phyloP scores from a whole-genome alignment of 148 eudicot species.

The Spergularia marina region DNA sequence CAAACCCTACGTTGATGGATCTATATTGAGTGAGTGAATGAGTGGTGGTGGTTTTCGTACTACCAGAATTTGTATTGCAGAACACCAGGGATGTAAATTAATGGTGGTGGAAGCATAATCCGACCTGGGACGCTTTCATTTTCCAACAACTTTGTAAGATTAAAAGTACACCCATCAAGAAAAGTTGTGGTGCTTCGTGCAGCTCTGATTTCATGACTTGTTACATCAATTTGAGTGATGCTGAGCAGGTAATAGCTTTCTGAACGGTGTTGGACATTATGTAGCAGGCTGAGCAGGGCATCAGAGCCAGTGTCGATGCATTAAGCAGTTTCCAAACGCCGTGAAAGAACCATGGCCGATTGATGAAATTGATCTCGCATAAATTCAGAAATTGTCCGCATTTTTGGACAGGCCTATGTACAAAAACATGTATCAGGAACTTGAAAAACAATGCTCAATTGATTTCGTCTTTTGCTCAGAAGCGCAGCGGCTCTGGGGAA shows the following conservation, averaged over 20 bases:
- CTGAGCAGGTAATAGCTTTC: too few species aligned
- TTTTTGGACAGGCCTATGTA: too few species aligned
- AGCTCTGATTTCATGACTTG: neutral
- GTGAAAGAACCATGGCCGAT: too few species aligned
- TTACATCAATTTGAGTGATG: neutral
- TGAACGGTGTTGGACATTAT: too few species aligned
- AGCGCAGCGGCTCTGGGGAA: too few species aligned
- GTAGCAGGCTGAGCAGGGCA: neutral
- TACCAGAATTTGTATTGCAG: conserved; percentile 9
- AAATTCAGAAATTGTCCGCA: neutral
- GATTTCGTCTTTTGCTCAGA: too few species aligned
- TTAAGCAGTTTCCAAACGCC: neutral
- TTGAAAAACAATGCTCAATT: too few species aligned
- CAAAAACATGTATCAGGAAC: too few species aligned
- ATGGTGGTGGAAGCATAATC: conserved; percentile 9
- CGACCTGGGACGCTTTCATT: conserved; percentile 10
- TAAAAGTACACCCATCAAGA: neutral
- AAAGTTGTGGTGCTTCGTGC: neutral
- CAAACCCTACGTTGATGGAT: neutral
- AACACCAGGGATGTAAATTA: conserved; percentile 19
- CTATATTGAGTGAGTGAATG: neutral
- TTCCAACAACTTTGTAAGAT: conserved; percentile 19
- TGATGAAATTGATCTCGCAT: neutral
- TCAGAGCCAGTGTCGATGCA: neutral
- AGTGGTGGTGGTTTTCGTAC: neutral